These are phyloP conservation scores for Acer saccharum DNA, from an alignment of 345 rosid species.

Conservation along the genomic window DNA sequence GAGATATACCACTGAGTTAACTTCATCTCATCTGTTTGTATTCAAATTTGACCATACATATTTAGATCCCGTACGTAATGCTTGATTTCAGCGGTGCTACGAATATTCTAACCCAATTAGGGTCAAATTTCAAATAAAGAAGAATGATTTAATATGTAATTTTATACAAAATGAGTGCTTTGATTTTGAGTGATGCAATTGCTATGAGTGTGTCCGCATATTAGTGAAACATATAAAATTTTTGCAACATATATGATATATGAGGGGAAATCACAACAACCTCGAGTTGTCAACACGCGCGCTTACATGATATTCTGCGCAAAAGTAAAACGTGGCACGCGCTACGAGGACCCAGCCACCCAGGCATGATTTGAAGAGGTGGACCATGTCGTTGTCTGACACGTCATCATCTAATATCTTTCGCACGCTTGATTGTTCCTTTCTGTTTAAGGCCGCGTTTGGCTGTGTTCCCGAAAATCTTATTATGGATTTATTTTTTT, in stretches of 20 bases:
- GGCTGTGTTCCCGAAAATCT: background rate
- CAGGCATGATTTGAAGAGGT: conserved; percentile 6
- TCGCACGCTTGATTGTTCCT: background rate
- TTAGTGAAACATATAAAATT: background rate
- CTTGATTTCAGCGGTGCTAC: no score
- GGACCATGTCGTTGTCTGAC: conserved; percentile 10
- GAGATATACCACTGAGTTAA: no score
- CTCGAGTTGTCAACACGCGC: conserved; percentile 11
- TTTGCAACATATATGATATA: no score
- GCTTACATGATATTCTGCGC: background rate
- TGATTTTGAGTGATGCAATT: background rate
- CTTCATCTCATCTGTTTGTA: no score
- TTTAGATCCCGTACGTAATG: no score
- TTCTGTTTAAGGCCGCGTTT: conserved; percentile 2
- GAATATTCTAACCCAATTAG: no score
- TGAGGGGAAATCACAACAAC: background rate
- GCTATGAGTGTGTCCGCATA: background rate
- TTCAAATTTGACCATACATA: no score
- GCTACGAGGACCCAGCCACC: background rate
- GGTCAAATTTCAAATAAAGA: no score
- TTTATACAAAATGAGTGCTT: no score
- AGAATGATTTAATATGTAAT: no score
- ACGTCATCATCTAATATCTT: conserved; percentile 24
- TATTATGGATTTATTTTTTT: no score
- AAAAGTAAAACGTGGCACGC: conserved; percentile 20